phyloP scores from a whole-genome alignment of 306 rosid species.

The Luffa acutangula region DNA sequence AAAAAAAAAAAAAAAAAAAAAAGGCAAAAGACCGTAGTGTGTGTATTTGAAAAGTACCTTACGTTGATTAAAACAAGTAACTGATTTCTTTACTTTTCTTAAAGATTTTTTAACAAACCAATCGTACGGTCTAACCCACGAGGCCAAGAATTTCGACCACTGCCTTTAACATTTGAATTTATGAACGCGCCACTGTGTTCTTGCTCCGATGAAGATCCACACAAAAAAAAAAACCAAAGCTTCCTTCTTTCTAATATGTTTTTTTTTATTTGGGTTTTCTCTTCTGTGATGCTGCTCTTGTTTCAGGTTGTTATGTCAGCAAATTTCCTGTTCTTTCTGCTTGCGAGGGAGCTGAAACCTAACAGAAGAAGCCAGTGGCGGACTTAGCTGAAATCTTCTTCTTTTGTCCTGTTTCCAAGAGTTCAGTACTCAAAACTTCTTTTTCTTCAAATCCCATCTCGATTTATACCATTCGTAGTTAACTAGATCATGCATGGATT shows the following conservation, averaged over 20 bases:
- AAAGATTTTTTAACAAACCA: constrained; percentile 1
- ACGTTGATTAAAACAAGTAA: constrained; percentile 11
- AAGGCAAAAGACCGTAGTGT: not conserved
- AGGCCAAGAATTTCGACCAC: not conserved
- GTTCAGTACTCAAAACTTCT: not conserved
- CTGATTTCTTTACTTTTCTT: not conserved
- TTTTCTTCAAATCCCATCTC: not conserved
- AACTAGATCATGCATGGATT: not conserved
- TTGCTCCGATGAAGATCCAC: not conserved
- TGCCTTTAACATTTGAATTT: constrained; percentile 3
- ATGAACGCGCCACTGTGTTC: not conserved
- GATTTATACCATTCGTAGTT: not conserved
- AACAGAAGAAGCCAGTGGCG: not conserved
- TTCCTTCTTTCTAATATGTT: not conserved
- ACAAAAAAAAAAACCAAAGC: not conserved
- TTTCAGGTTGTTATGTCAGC: not conserved
- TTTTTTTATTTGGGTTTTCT: not conserved
- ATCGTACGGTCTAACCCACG: constrained; percentile 10
- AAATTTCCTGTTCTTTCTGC: not conserved
- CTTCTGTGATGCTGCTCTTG: not conserved
- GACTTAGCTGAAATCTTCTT: not conserved
- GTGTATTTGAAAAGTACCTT: not conserved
- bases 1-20: not conserved
- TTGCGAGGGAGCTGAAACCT: not conserved
- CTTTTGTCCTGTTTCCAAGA: not conserved